Evolutionary conservation across 495 filamentous ascomycete genomes (phyloP).

Genomic region (Penicillium atrosanguineum): DNA sequence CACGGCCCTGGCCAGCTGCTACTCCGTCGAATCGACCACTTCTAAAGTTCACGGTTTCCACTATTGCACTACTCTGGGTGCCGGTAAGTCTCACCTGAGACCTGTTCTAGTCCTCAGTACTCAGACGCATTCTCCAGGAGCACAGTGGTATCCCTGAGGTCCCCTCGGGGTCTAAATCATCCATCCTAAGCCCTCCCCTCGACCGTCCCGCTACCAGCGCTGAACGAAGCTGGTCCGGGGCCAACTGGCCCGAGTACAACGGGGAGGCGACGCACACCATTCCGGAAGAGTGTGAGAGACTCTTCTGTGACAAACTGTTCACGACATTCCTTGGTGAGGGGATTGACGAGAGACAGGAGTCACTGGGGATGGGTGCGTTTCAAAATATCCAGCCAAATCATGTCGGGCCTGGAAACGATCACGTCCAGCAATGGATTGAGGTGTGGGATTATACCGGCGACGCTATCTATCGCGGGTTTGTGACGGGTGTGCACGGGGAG

Average conservation of each 20-base stretch:
- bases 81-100: constrained; percentile 51
- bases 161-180: constrained; percentile 73
- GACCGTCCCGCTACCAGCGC: constrained; percentile 62
- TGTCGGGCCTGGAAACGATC: constrained; percentile 25
- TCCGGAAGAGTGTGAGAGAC: constrained; percentile 99
- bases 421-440: constrained; percentile 63
- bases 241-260: constrained; percentile 50
- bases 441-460: constrained; percentile 88
- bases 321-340: constrained; percentile 94
- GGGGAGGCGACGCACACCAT: constrained; percentile 93
- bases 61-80: constrained; percentile 86
- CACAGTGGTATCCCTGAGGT: constrained; percentile 98
- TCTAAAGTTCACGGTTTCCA: constrained; percentile 75
- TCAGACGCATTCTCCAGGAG: constrained; percentile 53
- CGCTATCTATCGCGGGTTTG: constrained; percentile 78
- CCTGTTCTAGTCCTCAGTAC: not conserved
- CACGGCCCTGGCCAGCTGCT: constrained; percentile 84
- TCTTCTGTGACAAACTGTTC: constrained; percentile 94
- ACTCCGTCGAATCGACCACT: constrained; percentile 56
- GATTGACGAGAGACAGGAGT: constrained; percentile 60
- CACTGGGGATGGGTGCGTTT: constrained; percentile 75
- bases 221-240: constrained; percentile 49
- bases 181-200: constrained; percentile 79
- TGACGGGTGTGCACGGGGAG: constrained; percentile 59
- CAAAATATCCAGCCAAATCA: constrained; percentile 31